Conservation (phyloP, 2,329 filamentous ascomycete species). For the Cladosporium sp. region DNA sequence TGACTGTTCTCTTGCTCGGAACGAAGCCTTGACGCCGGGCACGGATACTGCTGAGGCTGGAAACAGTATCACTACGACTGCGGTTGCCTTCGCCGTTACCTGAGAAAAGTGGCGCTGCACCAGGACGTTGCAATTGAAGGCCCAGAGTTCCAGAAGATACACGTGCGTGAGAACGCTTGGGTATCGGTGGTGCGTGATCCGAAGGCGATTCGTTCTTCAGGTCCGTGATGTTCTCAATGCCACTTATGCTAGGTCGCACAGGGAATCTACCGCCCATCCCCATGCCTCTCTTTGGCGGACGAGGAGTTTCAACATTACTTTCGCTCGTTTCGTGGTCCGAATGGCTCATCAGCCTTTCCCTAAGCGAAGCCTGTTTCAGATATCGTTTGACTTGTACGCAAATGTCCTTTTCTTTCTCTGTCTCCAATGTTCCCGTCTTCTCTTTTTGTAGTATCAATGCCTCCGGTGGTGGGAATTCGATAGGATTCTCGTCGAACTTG, state of each 20-base stretch:
- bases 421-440: slow-evolving; percentile 38
- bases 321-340: slow-evolving; percentile 49
- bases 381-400: slow-evolving; percentile 59
- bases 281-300: slow-evolving; percentile 56
- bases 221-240: slow-evolving; percentile 56
- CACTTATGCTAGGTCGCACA: slow-evolving; percentile 63
- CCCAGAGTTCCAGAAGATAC: slow-evolving; percentile 20
- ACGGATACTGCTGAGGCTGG: slow-evolving; percentile 45
- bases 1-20: slow-evolving; percentile 45
- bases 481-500: slow-evolving; percentile 83
- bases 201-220: slow-evolving; percentile 65
- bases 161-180: slow-evolving; percentile 75
- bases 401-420: slow-evolving; percentile 57
- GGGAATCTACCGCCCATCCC: slow-evolving; percentile 54
- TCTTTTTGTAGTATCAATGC: slow-evolving; percentile 29
- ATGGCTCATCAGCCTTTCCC: slow-evolving; percentile 22
- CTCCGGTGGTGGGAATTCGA: slow-evolving; percentile 65
- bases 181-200: slow-evolving; percentile 64
- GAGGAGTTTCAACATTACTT: slow-evolving; percentile 70
- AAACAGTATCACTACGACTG: slow-evolving; percentile 59
- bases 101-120: slow-evolving; percentile 60
- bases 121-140: slow-evolving; percentile 55
- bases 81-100: slow-evolving; percentile 64
- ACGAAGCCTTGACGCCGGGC: slow-evolving; percentile 60
- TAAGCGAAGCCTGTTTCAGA: slow-evolving; percentile 43